Evolutionary conservation across 306 rosid genomes (phyloP).

Genomic region (Ceratonia siliqua): DNA sequence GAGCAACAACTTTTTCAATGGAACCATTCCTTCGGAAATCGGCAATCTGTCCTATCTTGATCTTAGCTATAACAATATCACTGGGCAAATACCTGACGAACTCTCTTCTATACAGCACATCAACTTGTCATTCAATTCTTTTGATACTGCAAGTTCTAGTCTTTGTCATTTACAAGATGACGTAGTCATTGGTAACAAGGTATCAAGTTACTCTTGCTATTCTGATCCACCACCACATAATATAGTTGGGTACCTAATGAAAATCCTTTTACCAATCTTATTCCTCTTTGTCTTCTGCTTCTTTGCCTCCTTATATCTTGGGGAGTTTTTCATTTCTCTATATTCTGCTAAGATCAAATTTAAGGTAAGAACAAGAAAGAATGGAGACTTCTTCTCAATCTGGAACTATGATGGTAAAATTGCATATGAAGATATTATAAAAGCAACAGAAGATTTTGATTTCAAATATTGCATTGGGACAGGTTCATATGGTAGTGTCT

Average conservation of each 20-base stretch:
- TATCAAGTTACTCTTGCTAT: too few relatives aligned
- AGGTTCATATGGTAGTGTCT: slow-evolving; percentile 33
- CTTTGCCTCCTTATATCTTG: not conserved
- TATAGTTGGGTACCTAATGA: not conserved
- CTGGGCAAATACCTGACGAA: too few relatives aligned
- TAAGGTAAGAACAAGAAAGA: not conserved
- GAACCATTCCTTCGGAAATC: not conserved
- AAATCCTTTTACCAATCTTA: not conserved
- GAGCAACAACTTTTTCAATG: not conserved
- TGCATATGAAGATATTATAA: slow-evolving; percentile 32
- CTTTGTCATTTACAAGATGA: too few relatives aligned
- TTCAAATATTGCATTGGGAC: slow-evolving; percentile 29
- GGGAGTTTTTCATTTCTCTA: not conserved
- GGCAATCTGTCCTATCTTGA: not conserved
- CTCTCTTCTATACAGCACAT: not conserved
- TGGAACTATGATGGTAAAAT: slow-evolving; percentile 37
- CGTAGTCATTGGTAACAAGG: not conserved
- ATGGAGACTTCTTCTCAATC: slow-evolving; percentile 29
- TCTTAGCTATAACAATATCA: slow-evolving; percentile 5
- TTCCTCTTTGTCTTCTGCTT: not conserved
- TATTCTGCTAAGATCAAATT: not conserved
- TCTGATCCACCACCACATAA: not conserved
- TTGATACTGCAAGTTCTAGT: not conserved
- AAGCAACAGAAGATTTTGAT: slow-evolving; percentile 31
- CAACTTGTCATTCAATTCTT: not conserved